phyloP scores from a whole-genome alignment of 106 monocot genomes.

The Platanthera zijinensis region DNA sequence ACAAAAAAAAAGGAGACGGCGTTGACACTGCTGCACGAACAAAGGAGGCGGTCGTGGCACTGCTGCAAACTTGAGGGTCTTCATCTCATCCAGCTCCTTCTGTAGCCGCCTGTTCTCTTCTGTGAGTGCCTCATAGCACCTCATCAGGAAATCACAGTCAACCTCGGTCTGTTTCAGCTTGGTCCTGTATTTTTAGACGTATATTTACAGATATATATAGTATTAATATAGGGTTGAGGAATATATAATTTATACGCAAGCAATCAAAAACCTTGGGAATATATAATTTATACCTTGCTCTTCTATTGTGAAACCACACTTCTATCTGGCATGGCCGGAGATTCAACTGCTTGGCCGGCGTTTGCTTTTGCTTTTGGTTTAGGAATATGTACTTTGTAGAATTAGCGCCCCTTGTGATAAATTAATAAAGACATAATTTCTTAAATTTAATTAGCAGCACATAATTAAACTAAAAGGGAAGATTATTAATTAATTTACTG shows the following conservation, averaged over 20 bases:
- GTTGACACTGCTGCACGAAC: no score
- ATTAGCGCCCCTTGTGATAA: no score
- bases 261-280: not conserved
- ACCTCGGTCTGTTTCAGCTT: constrained; percentile 30
- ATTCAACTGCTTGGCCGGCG: constrained; percentile 22
- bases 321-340: constrained; percentile 19
- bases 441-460: no score
- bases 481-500: not conserved
- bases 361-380: constrained; percentile 17
- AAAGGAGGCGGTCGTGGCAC: constrained; percentile 9
- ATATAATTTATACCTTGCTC: constrained; percentile 14
- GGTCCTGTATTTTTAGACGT: not conserved
- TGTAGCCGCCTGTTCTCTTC: constrained; percentile 33
- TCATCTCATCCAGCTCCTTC: constrained; percentile 44
- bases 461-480: no score
- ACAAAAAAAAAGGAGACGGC: no score
- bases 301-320: constrained; percentile 27
- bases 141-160: constrained; percentile 27
- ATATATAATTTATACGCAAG: not conserved
- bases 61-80: constrained; percentile 30
- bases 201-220: not conserved
- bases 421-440: no score
- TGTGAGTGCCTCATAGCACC: constrained; percentile 23
- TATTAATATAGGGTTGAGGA: not conserved
- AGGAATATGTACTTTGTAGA: no score